Conservation (phyloP, 805 yeast genomes). For the Candida mattraensis region DNA sequence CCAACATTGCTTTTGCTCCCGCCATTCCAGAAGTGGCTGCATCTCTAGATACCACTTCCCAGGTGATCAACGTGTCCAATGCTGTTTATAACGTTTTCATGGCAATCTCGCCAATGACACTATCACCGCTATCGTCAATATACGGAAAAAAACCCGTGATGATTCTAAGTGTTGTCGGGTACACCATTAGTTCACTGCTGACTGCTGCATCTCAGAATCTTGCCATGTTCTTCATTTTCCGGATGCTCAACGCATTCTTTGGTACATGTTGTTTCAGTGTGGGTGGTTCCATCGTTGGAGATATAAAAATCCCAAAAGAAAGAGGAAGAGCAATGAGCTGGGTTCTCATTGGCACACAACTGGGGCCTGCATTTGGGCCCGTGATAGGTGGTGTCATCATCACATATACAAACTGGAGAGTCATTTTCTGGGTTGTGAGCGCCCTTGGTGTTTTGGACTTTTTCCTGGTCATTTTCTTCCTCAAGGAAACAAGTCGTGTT, state of each 20-base stretch:
- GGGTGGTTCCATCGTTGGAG: constrained; percentile 53
- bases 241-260: constrained; percentile 50
- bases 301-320: constrained; percentile 48
- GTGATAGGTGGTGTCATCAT: constrained; percentile 53
- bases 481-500: constrained; percentile 46
- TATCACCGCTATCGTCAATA: constrained; percentile 50
- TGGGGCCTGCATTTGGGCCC: constrained; percentile 56
- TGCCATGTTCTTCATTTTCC: constrained; percentile 53
- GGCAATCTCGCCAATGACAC: constrained; percentile 52
- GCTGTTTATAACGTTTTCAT: constrained; percentile 51
- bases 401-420: constrained; percentile 53
- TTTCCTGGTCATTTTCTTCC: constrained; percentile 36
- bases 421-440: constrained; percentile 49
- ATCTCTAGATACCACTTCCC: constrained; percentile 45
- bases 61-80: constrained; percentile 47
- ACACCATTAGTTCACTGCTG: constrained; percentile 21
- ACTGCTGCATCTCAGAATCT: constrained; percentile 48
- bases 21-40: constrained; percentile 51
- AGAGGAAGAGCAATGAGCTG: constrained; percentile 53
- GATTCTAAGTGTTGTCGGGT: constrained; percentile 39
- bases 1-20: constrained; percentile 48
- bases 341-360: constrained; percentile 48
- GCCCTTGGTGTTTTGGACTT: constrained; percentile 42
- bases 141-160: constrained; percentile 51
- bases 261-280: constrained; percentile 57